Percentiles rank a stretch among this genome's conserved stretches.
Evolutionary conservation across 176 grass and related monocot species (phyloP).

Genomic region (Bonia amplexicaulis): DNA sequence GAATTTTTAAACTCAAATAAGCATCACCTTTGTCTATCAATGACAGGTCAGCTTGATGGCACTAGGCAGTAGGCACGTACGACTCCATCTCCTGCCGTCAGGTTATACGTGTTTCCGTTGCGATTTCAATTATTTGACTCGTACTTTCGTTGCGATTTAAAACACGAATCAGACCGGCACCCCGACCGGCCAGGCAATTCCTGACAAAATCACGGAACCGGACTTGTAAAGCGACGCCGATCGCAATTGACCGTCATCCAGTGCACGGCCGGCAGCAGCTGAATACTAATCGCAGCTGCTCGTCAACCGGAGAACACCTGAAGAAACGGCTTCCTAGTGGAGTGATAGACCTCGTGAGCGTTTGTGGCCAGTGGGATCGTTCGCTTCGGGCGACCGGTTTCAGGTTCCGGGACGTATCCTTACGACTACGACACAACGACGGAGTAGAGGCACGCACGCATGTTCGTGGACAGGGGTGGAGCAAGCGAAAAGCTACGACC

Average conservation of each 20-base stretch:
- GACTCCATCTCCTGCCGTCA: not conserved
- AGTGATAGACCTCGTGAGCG: not conserved
- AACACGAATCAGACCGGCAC: not conserved
- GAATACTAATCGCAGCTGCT: not conserved
- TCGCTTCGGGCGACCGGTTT: constrained; percentile 38
- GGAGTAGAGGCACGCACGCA: not conserved
- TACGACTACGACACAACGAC: not conserved
- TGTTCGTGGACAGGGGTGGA: not conserved
- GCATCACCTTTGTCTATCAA: not conserved
- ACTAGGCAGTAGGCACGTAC: not conserved
- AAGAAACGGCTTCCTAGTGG: constrained; percentile 25
- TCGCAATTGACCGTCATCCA: not conserved
- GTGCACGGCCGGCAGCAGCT: not conserved
- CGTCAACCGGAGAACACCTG: constrained; percentile 16
- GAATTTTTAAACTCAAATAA: no score
- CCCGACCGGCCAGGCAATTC: not conserved
- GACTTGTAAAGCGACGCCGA: constrained; percentile 9
- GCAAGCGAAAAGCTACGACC: not conserved
- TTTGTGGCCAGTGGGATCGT: not conserved
- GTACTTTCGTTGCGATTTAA: not conserved
- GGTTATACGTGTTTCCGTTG: no score
- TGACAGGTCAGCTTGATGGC: not conserved
- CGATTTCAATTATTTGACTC: not conserved
- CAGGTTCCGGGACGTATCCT: constrained; percentile 33
- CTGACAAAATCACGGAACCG: constrained; percentile 4